Evolutionary conservation across 1,284 basidiomycete species (phyloP).

Genomic region (Coniferiporia weirii): DNA sequence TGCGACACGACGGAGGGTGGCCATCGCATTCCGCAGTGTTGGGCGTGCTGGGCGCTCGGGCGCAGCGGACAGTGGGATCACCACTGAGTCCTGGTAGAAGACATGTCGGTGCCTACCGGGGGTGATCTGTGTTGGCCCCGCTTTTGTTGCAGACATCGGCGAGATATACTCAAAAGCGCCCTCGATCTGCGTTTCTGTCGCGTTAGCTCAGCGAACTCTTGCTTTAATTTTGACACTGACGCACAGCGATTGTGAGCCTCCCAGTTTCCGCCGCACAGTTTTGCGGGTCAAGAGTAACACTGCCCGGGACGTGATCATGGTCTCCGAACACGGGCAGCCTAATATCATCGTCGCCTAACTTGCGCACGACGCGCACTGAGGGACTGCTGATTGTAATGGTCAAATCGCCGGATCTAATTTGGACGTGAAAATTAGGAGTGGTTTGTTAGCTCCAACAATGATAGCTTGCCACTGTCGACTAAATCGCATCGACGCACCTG

Average conservation of each 20-base stretch:
- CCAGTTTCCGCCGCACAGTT: slow-evolving; percentile 6
- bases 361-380: background rate
- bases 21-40: slow-evolving; percentile 2
- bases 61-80: slow-evolving; percentile 38
- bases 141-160: slow-evolving; percentile 15
- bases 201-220: background rate
- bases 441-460: no score
- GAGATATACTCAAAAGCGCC: slow-evolving; percentile 13
- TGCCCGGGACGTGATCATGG: background rate
- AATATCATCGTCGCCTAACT: background rate
- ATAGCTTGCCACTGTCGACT: no score
- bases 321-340: slow-evolving; percentile 2
- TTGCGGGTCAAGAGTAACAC: slow-evolving; percentile 4
- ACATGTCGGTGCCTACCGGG: slow-evolving; percentile 42
- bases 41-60: slow-evolving; percentile 27
- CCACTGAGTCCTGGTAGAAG: slow-evolving; percentile 49
- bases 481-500: background rate
- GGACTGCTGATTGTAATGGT: slow-evolving; percentile 1
- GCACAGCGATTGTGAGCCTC: slow-evolving; percentile 3
- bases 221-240: background rate
- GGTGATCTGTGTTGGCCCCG: slow-evolving; percentile 11
- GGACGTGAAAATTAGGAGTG: background rate
- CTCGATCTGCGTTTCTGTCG: slow-evolving; percentile 6
- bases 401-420: background rate
- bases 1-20: slow-evolving; percentile 2